A percentile compares a stretch with the other conserved stretches of the same genome.
phyloP scores from a whole-genome alignment of 768 basidiomycete genomes.

The Boletus subparvulus region DNA sequence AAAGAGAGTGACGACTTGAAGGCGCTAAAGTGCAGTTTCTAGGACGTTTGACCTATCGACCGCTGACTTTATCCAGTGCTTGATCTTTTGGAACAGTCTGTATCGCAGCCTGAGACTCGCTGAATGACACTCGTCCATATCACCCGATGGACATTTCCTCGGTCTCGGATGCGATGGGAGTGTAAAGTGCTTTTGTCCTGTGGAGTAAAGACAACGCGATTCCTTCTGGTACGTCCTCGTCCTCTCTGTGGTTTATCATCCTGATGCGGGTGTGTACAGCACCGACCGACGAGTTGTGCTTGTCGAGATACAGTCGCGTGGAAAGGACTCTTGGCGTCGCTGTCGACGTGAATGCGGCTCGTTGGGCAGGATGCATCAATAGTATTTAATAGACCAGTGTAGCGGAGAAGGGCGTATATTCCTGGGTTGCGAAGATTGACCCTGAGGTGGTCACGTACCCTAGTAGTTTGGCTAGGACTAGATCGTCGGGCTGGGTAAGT shows the following conservation, averaged over 20 bases:
- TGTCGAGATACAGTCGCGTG: slow-evolving; percentile 79
- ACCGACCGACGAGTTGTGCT: slow-evolving; percentile 67
- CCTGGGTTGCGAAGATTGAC: too few relatives aligned
- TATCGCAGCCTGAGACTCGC: too few relatives aligned
- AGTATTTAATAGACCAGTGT: background rate
- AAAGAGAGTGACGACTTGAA: background rate
- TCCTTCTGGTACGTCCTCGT: slow-evolving; percentile 42
- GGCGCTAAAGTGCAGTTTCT: background rate
- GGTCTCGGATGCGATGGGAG: too few relatives aligned
- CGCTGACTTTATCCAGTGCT: background rate
- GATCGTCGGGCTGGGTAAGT: too few relatives aligned
- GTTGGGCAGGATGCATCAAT: background rate
- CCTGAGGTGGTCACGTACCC: too few relatives aligned
- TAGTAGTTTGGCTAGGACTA: too few relatives aligned
- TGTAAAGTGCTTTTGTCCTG: slow-evolving; percentile 49
- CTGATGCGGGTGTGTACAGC: slow-evolving; percentile 22
- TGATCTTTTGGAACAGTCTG: too few relatives aligned
- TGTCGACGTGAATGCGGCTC: slow-evolving; percentile 19
- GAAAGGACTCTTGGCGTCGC: slow-evolving; percentile 51
- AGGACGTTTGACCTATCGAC: background rate
- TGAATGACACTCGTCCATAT: too few relatives aligned
- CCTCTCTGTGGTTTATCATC: background rate
- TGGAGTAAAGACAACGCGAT: slow-evolving; percentile 67
- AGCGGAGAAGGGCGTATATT: background rate
- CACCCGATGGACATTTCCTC: too few relatives aligned